Percentiles rank a stretch among this genome's conserved stretches.
Conservation (phyloP, 2,329 filamentous ascomycete species). For the Sporothrix brunneoviolacea region DNA sequence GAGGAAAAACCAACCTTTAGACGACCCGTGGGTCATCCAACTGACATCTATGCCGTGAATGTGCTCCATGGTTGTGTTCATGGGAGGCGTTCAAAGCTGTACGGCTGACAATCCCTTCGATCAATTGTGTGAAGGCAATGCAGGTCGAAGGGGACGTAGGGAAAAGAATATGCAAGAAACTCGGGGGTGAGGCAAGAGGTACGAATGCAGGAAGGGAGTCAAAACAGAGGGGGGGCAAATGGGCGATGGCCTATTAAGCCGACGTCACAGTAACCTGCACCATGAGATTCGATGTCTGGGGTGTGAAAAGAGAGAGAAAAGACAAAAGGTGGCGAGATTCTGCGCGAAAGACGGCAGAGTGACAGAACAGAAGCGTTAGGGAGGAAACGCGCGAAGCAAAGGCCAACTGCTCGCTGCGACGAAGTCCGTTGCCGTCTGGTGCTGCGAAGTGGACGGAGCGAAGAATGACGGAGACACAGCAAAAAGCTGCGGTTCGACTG, state of each 20-base stretch:
- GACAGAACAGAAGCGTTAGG: too few relatives aligned
- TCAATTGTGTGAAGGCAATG: background rate
- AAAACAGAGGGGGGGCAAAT: background rate
- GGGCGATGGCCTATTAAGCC: conserved; percentile 9
- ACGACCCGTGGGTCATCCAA: conserved; percentile 77
- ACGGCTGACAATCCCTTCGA: background rate
- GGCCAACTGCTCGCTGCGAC: too few relatives aligned
- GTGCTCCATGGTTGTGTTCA: conserved; percentile 57
- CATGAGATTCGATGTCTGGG: conserved; percentile 5
- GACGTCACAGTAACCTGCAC: conserved; percentile 12
- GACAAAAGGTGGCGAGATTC: background rate
- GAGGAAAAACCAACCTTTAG: conserved; percentile 68
- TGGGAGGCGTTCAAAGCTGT: background rate
- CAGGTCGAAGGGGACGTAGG: background rate
- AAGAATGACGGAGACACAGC: too few relatives aligned
- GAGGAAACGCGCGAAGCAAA: too few relatives aligned
- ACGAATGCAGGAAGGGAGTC: background rate
- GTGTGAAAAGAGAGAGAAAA: background rate
- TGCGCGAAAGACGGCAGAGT: too few relatives aligned
- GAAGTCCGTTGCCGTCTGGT: too few relatives aligned
- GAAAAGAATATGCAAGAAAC: background rate
- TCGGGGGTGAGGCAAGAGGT: background rate
- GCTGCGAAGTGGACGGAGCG: too few relatives aligned
- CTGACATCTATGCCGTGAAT: conserved; percentile 79
- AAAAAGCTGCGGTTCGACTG: too few relatives aligned